Evolutionary conservation across 495 filamentous ascomycete genomes (phyloP).

Genomic region (Daldinia grandis): DNA sequence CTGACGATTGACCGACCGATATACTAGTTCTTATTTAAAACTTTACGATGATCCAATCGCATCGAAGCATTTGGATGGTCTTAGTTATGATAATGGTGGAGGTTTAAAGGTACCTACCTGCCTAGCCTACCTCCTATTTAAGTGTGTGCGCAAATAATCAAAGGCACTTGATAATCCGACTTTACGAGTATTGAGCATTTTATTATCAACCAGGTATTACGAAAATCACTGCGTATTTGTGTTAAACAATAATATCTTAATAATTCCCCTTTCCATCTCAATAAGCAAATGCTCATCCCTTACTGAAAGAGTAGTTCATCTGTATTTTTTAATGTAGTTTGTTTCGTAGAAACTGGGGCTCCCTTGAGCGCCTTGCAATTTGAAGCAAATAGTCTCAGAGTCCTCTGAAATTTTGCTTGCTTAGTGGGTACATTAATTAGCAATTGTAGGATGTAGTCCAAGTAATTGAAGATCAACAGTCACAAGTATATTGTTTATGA

Average conservation of each 20-base stretch:
- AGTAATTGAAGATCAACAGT: not conserved
- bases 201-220: not conserved
- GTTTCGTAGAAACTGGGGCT: not conserved
- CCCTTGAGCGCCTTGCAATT: not conserved
- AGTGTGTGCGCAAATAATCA: not conserved
- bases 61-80: not conserved
- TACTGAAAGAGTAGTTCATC: not conserved
- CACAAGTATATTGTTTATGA: not conserved
- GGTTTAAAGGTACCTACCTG: not conserved
- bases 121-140: not conserved
- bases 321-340: not conserved
- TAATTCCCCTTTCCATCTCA: not conserved
- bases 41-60: constrained; percentile 19
- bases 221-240: not conserved
- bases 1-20: constrained; percentile 16
- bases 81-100: not conserved
- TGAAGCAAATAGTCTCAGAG: not conserved
- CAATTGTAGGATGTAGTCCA: not conserved
- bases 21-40: not conserved
- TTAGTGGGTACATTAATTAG: not conserved
- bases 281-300: not conserved
- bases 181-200: not conserved
- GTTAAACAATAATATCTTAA: not conserved
- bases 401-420: not conserved
- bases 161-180: not conserved